Percentiles rank a stretch among this genome's conserved stretches.
phyloP scores from a whole-genome alignment of 441 rosid species.

The Populus trichocarpa region DNA sequence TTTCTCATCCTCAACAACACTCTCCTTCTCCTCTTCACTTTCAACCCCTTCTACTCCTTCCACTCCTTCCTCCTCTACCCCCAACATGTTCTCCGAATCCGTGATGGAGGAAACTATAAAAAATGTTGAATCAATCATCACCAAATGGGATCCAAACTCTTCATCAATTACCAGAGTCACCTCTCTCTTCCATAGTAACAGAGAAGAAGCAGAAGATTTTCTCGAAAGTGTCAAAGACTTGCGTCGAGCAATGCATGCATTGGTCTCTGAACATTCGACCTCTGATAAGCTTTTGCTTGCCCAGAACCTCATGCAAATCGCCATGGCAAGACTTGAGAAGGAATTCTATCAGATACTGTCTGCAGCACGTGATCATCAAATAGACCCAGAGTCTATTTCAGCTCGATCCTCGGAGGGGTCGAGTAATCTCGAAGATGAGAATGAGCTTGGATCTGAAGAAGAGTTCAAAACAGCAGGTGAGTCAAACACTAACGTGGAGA shows the following conservation, averaged over 20 bases:
- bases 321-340: slow-evolving; percentile 60
- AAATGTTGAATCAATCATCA: slow-evolving; percentile 48
- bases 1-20: slow-evolving; percentile 28
- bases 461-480: slow-evolving; percentile 33
- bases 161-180: slow-evolving; percentile 25
- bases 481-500: slow-evolving; percentile 36
- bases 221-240: slow-evolving; percentile 42
- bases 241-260: slow-evolving; percentile 54
- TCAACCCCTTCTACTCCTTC: slow-evolving; percentile 23
- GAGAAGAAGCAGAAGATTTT: slow-evolving; percentile 50
- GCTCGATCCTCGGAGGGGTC: slow-evolving; percentile 39
- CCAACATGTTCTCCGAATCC: slow-evolving; percentile 31
- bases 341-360: slow-evolving; percentile 55
- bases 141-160: slow-evolving; percentile 53
- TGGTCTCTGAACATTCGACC: slow-evolving; percentile 29
- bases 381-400: slow-evolving; percentile 50
- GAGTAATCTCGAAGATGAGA: slow-evolving; percentile 19
- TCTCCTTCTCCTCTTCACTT: slow-evolving; percentile 24
- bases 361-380: slow-evolving; percentile 20
- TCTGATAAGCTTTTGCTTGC: slow-evolving; percentile 46
- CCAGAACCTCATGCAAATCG: slow-evolving; percentile 51
- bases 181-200: slow-evolving; percentile 36
- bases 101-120: slow-evolving; percentile 34
- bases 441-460: slow-evolving; percentile 21
- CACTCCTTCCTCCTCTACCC: slow-evolving; percentile 20